Base-by-base conservation (phyloP, 2,329 filamentous ascomycete species). In the Coleophoma crateriformis region DNA sequence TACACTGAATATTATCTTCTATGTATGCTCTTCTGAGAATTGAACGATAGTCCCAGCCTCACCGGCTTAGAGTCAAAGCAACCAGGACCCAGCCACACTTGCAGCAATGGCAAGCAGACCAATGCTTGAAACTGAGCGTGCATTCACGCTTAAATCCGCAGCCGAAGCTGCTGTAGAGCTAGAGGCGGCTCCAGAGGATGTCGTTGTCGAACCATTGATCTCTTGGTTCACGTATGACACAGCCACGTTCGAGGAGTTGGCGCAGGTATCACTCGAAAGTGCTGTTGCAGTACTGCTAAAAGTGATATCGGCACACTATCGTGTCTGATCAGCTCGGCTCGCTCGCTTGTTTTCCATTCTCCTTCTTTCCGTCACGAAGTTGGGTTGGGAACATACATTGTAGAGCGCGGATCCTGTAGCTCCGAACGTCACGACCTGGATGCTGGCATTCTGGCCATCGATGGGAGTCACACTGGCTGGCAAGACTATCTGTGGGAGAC, bases 281-380 rank as follows among this genome's bases (percentile, higher is more conserved):
- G 69, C 64, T 15, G 74, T 70, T 4, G 78, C 72, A 11, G 70
- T 69, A 46, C 71, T 69, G 33, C 74, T 77, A 69, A 91, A 84
- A 22, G 79, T 83, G 56, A 90, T 79, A 59, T 91, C 87, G 61
- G 86, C 84, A 66, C 87, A 91, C 82, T 85, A 52, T 48, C 35
- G 13, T 13, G 39, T 41, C 20, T 48, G 12, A 50, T 63, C 46
- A 59, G 54, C 39, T 32, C 42, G 15, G 27, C 27, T 46, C 15
- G 7, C 5, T 3, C 33, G 43, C 20, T 3, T 20, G 45, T 38
- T n/a, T n/a, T 38, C 11, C 15, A 8, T n/a, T 38, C 20, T 20
- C 38, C 17, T 45, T 27, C n/a, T 15, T 17, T 39, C n/a, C 33
- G 32, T 45, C n/a, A 11, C 19, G 20, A 39, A 32, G 40, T 12